phyloP scores from a whole-genome alignment of 2,329 filamentous ascomycete genomes.

The Fusarium graminum region DNA sequence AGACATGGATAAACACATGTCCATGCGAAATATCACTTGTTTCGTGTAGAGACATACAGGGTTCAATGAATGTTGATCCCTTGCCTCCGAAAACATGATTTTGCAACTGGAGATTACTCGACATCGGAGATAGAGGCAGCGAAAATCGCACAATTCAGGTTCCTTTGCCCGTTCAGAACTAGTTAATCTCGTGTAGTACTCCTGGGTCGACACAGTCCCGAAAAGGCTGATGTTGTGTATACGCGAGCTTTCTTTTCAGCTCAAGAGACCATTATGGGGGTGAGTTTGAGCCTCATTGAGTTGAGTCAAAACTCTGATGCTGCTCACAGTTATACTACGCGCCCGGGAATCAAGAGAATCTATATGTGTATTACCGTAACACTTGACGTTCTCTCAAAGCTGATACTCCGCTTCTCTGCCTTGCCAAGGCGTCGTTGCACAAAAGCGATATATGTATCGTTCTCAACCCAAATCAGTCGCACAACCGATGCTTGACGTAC shows the following conservation, averaged over 20 bases:
- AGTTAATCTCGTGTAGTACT: not conserved
- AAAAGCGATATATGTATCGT: constrained; percentile 9
- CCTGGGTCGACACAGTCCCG: not conserved
- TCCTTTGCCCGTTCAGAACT: not conserved
- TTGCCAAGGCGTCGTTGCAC: constrained; percentile 20
- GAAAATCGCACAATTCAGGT: not conserved
- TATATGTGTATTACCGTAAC: constrained; percentile 7
- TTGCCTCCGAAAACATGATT: constrained; percentile 3
- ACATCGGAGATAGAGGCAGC: not conserved
- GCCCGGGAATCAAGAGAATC: constrained; percentile 9
- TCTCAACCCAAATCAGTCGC: constrained; percentile 2
- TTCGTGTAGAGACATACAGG: constrained; percentile 33
- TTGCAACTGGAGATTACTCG: not conserved
- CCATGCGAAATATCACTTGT: constrained; percentile 11
- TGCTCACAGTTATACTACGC: constrained; percentile 16
- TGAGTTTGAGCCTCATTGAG: not conserved
- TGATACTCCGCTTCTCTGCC: constrained; percentile 5
- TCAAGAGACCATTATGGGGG: not conserved
- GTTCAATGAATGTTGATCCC: constrained; percentile 8
- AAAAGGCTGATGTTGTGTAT: not conserved
- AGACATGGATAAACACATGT: not conserved
- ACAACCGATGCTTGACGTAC: constrained; percentile 16
- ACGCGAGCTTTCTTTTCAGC: not conserved
- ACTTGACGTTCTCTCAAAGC: constrained; percentile 6
- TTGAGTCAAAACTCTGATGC: not conserved